phyloP scores from a whole-genome alignment of 1,139 yeast species.

The Geotrichum phurueaensis region DNA sequence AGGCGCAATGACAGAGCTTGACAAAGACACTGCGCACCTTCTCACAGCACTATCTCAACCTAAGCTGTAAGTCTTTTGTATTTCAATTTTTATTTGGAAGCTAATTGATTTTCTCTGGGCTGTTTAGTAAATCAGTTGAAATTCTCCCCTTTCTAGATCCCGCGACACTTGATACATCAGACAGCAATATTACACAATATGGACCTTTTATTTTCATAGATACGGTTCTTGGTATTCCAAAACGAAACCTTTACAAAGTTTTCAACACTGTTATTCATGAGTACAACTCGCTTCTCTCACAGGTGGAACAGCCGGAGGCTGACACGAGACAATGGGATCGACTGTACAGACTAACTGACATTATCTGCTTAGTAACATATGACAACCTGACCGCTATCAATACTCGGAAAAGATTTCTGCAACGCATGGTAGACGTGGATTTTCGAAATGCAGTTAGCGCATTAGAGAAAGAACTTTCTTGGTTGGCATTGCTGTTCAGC shows the following conservation, averaged over 20 bases:
- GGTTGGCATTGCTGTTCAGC: slow-evolving; percentile 29
- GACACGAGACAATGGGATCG: not conserved
- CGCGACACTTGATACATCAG: not conserved
- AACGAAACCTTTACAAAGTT: slow-evolving; percentile 21
- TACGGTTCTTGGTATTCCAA: slow-evolving; percentile 29
- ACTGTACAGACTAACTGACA: not conserved
- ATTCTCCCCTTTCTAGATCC: not conserved
- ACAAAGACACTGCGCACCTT: not conserved
- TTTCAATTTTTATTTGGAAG: not conserved
- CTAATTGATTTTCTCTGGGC: not conserved
- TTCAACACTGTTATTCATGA: slow-evolving; percentile 1
- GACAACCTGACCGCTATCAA: slow-evolving; percentile 35
- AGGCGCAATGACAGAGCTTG: not conserved
- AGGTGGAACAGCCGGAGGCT: not conserved
- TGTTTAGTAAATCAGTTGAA: not conserved
- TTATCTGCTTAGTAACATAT: slow-evolving; percentile 31
- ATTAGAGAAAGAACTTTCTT: slow-evolving; percentile 25
- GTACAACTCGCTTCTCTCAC: not conserved
- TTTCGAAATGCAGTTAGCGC: not conserved
- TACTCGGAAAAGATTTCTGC: slow-evolving; percentile 27
- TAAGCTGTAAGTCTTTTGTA: not conserved
- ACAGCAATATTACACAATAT: not conserved
- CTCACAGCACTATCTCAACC: slow-evolving; percentile 3
- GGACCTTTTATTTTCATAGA: slow-evolving; percentile 14
- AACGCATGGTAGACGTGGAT: not conserved